Evolutionary conservation across 2,329 filamentous ascomycete genomes (phyloP).

Genomic region (Trichophyton benhamiae): DNA sequence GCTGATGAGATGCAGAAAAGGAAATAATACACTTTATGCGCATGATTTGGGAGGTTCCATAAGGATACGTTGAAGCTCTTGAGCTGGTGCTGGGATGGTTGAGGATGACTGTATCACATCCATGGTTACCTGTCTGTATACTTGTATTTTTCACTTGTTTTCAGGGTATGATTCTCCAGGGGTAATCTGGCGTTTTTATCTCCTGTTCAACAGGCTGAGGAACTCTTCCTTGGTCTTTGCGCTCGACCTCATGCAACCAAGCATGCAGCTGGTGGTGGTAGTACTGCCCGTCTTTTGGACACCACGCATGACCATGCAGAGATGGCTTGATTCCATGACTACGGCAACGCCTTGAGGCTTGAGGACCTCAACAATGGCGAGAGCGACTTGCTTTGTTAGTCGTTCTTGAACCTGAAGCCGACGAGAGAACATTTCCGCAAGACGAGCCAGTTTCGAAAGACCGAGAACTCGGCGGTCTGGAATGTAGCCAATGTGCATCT

Average conservation of each 20-base stretch:
- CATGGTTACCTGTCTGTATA: not conserved
- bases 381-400: constrained; percentile 87
- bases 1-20: not conserved
- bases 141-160: not conserved
- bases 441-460: constrained; percentile 86
- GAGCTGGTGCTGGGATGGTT: not conserved
- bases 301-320: constrained; percentile 99
- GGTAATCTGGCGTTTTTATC: constrained; percentile 19
- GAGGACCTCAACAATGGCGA: constrained; percentile 84
- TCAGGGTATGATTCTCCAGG: not conserved
- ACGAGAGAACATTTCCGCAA: constrained; percentile 93
- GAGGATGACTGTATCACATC: constrained; percentile 3
- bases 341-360: constrained; percentile 91
- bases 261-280: constrained; percentile 91
- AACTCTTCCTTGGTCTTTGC: constrained; percentile 96
- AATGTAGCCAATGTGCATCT: constrained; percentile 99
- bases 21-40: not conserved
- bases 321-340: constrained; percentile 90
- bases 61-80: not conserved
- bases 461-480: constrained; percentile 83
- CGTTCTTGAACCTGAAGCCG: constrained; percentile 92
- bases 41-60: not conserved
- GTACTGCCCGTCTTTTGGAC: constrained; percentile 79
- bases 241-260: constrained; percentile 87
- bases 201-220: constrained; percentile 60